Base-by-base conservation (phyloP, 371 early-diverging fungal genomes). In the Rhizopus delemar region DNA sequence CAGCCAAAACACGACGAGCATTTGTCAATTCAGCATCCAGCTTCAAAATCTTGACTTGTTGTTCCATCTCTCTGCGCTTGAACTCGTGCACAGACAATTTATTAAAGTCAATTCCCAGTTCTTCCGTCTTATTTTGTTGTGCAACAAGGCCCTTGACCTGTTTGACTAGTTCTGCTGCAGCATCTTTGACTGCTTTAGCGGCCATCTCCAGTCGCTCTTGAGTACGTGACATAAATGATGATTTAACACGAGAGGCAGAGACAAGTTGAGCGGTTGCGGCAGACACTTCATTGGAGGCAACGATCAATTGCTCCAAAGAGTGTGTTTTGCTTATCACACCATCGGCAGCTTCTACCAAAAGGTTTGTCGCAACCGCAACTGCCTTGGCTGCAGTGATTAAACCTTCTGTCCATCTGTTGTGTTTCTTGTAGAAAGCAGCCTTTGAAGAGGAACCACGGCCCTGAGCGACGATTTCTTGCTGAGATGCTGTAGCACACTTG, bases 381-480 rank as follows among this genome's bases (percentile, higher is more conserved):
- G 96, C 86, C 73, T 96, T 93, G 48, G 99, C 98, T 0, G 99
- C 99, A 3, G 95, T 93, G 55, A 98, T 96, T 33, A 98, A 83
- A 16, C 99, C 99, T 68, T 98, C 97, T 3, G 97, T 98, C 99
- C 99, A 98, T 63, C 95, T 88, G 80, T 95, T 95, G 78, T 98
- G 93, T 84, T 97, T 96, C 71, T 97, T 97, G 86, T 98, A 98
- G 71, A 96, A 97, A 0, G 93, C 94, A 4, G 90, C 90, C 50
- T 90, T 90, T 36, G 91, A 86, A n/a, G 88, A 83, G 3, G 87
- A 70, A 1, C 94, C 96, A 41, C 91, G 84, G 16, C 96, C 96
- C 69, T 96, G 92, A 1, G 94, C 87, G 4, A 97, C 98, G 78
- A 97, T 94, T 75, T 98, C 99, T 69, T 96, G 91, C 71, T 98